Evolutionary conservation across 257 asterid species (phyloP).

Genomic region (Solanum sejunctum): DNA sequence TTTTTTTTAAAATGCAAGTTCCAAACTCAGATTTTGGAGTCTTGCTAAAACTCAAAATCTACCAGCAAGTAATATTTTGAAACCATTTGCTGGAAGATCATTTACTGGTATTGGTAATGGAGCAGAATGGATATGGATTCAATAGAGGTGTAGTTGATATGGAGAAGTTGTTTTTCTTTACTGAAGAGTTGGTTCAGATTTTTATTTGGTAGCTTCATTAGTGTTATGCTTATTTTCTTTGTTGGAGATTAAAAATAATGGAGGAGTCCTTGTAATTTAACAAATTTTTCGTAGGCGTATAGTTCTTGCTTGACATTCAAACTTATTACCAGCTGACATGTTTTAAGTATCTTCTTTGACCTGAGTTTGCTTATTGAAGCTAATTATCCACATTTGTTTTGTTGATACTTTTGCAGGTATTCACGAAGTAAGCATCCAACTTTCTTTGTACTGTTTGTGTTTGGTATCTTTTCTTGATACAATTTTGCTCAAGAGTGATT

Average conservation of each 20-base stretch:
- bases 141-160: not conserved
- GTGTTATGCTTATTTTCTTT: not conserved
- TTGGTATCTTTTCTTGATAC: not conserved
- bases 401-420: constrained; percentile 57
- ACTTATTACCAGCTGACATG: not conserved
- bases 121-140: not conserved
- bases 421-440: constrained; percentile 68
- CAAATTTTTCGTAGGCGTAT: not conserved
- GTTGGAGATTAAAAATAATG: not conserved
- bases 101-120: too few relatives aligned
- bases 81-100: not conserved
- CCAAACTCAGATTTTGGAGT: not conserved
- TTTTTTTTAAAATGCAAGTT: not conserved
- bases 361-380: not conserved
- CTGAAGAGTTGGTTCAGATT: not conserved
- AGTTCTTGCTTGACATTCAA: not conserved
- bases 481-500: not conserved
- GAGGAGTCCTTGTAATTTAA: not conserved
- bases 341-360: not conserved
- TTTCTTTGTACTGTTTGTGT: not conserved
- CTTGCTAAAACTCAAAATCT: not conserved
- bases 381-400: not conserved
- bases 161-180: not conserved
- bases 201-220: not conserved
- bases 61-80: not conserved